Evolutionary conservation across 257 asterid genomes (phyloP).

Genomic region (Galeopsis tetrahit): DNA sequence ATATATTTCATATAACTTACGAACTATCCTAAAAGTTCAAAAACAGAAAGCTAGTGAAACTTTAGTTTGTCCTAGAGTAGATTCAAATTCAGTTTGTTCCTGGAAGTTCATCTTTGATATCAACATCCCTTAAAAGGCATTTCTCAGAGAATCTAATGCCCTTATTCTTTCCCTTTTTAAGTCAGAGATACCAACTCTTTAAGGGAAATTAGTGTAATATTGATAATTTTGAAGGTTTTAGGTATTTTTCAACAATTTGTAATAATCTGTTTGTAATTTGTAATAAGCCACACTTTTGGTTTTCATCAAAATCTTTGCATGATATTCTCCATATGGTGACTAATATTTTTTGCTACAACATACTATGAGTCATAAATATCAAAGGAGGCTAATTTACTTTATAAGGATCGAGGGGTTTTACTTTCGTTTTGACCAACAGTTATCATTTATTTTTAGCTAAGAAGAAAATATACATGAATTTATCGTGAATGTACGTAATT

Average conservation of each 20-base stretch:
- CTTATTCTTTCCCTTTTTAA: not conserved
- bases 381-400: not conserved
- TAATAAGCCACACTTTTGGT: not conserved
- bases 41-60: slow-evolving; percentile 6
- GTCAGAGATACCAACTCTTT: not conserved
- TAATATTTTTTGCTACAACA: not conserved
- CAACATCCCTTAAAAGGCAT: not conserved
- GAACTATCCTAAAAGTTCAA: not conserved
- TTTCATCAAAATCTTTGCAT: too few relatives aligned
- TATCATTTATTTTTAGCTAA: not conserved
- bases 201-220: not conserved
- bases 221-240: not conserved
- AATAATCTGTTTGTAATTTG: not conserved
- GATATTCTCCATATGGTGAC: too few relatives aligned
- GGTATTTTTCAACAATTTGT: not conserved
- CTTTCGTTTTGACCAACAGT: not conserved
- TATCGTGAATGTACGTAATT: not conserved
- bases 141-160: not conserved
- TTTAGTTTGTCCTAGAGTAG: not conserved
- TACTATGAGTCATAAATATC: not conserved
- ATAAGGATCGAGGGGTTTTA: not conserved
- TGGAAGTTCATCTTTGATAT: not conserved
- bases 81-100: not conserved
- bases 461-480: not conserved
- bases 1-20: not conserved